Evolutionary conservation across 495 filamentous ascomycete species (phyloP), one percentile per base, ranked within the genome.

Genomic region (Choiromyces venosus): DNA sequence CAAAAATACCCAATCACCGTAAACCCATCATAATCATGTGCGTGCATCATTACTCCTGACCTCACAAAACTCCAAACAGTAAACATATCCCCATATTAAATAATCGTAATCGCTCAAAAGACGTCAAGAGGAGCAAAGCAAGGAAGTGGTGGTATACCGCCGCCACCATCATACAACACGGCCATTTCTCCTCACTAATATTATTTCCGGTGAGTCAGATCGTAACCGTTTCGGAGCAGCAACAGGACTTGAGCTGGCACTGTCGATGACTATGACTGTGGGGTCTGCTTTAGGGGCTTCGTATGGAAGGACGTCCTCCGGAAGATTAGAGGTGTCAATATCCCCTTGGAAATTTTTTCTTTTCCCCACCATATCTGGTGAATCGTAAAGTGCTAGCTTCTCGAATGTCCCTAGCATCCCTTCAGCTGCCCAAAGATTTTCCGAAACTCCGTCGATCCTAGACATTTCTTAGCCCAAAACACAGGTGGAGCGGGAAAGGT

Each of bases 391-490:
- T 29, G 77, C 79, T 38, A 79, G 44, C 39, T 79, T 78, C 38
- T 79, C 77, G 29, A 79, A 72, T 8, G 76, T 73, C 3, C 73
- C 73, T 35, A 79, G 38, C 77, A 79, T 79, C 6, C 78, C 78
- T 66, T 79, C 78, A 37, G 78, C 77, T 40, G 77, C 73, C 78
- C 78, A 79, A 18, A 79, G 61, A 46, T 79, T 79, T n/a, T 79
- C 78, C 1, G 78, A 79, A 69, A 79, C 73, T 7, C 78, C 78
- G 56, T 79, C 77, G 18, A 79, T 79, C 44, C 78, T 79, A 7
- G 19, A 9, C 38, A 38, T 29, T 16, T 29, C 33, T 77, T 77
- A 77, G 66, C 29, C 36, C 5, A 40, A 35, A 6, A 36, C 12
- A 61, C 0, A 29, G 33, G 25, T 12, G 52, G 33, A 12, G 1